Evolutionary conservation across 2,329 filamentous ascomycete species (phyloP).

Genomic region (Trichoderma gracile): DNA sequence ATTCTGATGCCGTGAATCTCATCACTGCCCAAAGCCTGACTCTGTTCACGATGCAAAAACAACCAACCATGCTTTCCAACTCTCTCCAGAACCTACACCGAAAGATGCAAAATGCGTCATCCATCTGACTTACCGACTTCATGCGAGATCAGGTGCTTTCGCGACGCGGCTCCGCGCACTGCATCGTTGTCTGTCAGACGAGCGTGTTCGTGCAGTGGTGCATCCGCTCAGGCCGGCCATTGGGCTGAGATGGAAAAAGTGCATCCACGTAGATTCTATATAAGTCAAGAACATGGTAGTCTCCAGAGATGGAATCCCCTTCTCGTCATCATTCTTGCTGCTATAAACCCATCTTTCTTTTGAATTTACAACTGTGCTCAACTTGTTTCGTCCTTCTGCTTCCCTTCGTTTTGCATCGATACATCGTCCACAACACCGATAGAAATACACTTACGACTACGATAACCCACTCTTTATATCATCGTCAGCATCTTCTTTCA

Average conservation of each 20-base stretch:
- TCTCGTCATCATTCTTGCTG: neutral
- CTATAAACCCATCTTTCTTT: conserved; percentile 6
- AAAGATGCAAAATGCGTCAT: neutral
- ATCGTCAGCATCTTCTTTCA: neutral
- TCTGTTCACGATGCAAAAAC: neutral
- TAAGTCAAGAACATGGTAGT: neutral
- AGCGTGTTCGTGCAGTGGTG: neutral
- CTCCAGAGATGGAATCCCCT: neutral
- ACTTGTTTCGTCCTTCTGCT: neutral
- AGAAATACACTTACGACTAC: too few relatives aligned
- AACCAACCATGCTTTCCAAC: neutral
- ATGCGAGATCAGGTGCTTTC: conserved; percentile 31
- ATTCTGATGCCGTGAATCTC: conserved; percentile 11
- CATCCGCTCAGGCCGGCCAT: neutral
- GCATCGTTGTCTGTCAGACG: conserved; percentile 20
- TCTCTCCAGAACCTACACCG: neutral
- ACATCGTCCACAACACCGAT: too few relatives aligned
- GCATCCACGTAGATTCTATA: neutral
- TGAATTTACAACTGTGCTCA: neutral
- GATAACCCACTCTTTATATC: too few relatives aligned
- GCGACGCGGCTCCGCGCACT: conserved; percentile 28
- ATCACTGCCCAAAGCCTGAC: conserved; percentile 20
- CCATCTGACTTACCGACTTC: conserved; percentile 16
- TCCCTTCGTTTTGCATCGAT: conserved; percentile 20
- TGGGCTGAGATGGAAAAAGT: conserved; percentile 9